Evolutionary conservation across 2,329 filamentous ascomycete species (phyloP).

Genomic region (Calonectria ilicicola): DNA sequence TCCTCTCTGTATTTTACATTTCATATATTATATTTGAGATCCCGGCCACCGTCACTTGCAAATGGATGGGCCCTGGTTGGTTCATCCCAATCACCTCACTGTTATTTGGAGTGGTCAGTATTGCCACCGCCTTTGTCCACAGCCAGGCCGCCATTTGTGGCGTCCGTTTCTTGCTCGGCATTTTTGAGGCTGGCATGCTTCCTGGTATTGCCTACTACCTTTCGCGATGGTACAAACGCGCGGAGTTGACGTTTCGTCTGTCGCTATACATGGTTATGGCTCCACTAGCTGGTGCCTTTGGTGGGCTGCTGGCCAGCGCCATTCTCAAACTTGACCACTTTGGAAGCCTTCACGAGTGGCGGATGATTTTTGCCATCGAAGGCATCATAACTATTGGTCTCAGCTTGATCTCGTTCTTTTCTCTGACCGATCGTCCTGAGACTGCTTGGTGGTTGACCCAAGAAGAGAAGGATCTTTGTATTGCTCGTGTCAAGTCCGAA

Average conservation of each 20-base stretch:
- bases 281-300: slow-evolving; percentile 74
- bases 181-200: slow-evolving; percentile 75
- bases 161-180: slow-evolving; percentile 70
- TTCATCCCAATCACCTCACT: slow-evolving; percentile 70
- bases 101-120: slow-evolving; percentile 67
- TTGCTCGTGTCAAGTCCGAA: slow-evolving; percentile 70
- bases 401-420: slow-evolving; percentile 69
- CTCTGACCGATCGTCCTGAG: slow-evolving; percentile 74
- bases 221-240: slow-evolving; percentile 72
- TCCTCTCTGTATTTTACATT: slow-evolving; percentile 74
- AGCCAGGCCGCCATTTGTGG: slow-evolving; percentile 60
- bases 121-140: slow-evolving; percentile 71
- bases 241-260: slow-evolving; percentile 72
- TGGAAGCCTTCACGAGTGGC: slow-evolving; percentile 68
- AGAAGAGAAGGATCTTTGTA: slow-evolving; percentile 73
- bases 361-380: slow-evolving; percentile 79
- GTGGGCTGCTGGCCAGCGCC: slow-evolving; percentile 71
- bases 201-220: slow-evolving; percentile 77
- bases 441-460: slow-evolving; percentile 73
- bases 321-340: slow-evolving; percentile 71
- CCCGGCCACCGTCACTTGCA: slow-evolving; percentile 72
- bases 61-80: slow-evolving; percentile 74
- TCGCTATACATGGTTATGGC: slow-evolving; percentile 76
- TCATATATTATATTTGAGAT: slow-evolving; percentile 76
- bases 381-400: slow-evolving; percentile 70